A percentile compares a stretch with the other conserved stretches of the same genome.
Evolutionary conservation across 2,329 filamentous ascomycete genomes (phyloP).

Genomic region (Ascochyta clinopodiicola): DNA sequence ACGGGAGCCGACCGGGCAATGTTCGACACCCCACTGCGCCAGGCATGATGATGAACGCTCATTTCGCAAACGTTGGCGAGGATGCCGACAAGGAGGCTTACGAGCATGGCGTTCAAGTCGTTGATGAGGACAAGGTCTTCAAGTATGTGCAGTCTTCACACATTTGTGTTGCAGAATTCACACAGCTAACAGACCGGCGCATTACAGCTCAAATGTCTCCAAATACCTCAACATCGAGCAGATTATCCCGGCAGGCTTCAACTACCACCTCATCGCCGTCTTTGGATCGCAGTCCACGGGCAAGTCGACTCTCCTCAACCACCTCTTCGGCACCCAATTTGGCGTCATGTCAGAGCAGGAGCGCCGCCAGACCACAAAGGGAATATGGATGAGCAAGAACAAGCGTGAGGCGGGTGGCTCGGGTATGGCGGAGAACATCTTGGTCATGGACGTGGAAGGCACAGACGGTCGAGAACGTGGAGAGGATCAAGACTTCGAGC

Average conservation of each 20-base stretch:
- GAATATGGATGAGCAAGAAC: conserved; percentile 99
- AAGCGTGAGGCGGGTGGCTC: conserved; percentile 63
- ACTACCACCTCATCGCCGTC: conserved; percentile 98
- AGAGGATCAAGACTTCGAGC: conserved; percentile 98
- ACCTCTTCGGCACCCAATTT: conserved; percentile 94
- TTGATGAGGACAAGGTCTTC: conserved; percentile 95
- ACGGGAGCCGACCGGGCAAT: conserved; percentile 46
- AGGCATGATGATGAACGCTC: conserved; percentile 71
- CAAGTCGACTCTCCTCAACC: conserved; percentile 95
- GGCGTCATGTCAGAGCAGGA: conserved; percentile 97
- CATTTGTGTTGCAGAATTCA: neutral
- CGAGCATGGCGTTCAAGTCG: conserved; percentile 94
- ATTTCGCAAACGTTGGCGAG: conserved; percentile 76
- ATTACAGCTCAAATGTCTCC: conserved; percentile 72
- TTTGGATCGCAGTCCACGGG: conserved; percentile 98
- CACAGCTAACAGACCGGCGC: conserved; percentile 28
- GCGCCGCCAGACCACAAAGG: conserved; percentile 95
- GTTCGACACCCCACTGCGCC: conserved; percentile 52
- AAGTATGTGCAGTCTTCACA: conserved; percentile 67
- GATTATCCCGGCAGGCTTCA: conserved; percentile 90
- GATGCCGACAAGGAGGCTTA: conserved; percentile 71
- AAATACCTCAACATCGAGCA: conserved; percentile 81
- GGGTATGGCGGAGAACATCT: conserved; percentile 93
- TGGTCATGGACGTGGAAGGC: conserved; percentile 99
- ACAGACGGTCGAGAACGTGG: conserved; percentile 95